These are phyloP conservation scores for Thalia dealbata DNA, from an alignment of 176 grass and related monocot species.

Conservation along the genomic window DNA sequence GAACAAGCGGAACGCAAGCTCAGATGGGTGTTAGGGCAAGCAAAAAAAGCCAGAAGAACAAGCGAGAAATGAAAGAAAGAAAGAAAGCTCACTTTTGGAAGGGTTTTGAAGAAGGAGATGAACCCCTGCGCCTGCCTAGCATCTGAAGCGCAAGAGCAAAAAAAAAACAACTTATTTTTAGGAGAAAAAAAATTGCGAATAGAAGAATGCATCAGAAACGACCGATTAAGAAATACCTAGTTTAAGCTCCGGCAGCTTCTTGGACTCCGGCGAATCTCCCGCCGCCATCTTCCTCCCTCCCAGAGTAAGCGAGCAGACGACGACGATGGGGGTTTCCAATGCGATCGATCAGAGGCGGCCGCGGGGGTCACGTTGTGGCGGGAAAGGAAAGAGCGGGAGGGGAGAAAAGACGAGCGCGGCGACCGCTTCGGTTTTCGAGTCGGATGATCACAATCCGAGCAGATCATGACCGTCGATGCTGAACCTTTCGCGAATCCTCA, in stretches of 20 bases:
- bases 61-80: background rate
- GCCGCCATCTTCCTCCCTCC: background rate
- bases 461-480: background rate
- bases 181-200: background rate
- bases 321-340: background rate
- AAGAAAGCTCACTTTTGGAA: slow-evolving; percentile 44
- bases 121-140: slow-evolving; percentile 84
- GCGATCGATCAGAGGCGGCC: background rate
- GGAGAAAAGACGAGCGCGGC: background rate
- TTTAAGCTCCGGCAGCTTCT: slow-evolving; percentile 20
- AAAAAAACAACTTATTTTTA: background rate
- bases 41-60: background rate
- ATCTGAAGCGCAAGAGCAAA: slow-evolving; percentile 31
- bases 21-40: background rate
- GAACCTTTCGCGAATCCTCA: no score
- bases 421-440: background rate
- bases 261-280: background rate
- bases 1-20: background rate
- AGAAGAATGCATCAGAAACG: background rate
- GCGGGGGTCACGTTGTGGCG: background rate
- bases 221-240: slow-evolving; percentile 4
- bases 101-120: slow-evolving; percentile 84
- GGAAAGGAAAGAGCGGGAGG: background rate
- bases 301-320: background rate
- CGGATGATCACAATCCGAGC: background rate